Evolutionary conservation across 1,139 yeast species (phyloP).

Genomic region (Lodderomyces parapsilosis): DNA sequence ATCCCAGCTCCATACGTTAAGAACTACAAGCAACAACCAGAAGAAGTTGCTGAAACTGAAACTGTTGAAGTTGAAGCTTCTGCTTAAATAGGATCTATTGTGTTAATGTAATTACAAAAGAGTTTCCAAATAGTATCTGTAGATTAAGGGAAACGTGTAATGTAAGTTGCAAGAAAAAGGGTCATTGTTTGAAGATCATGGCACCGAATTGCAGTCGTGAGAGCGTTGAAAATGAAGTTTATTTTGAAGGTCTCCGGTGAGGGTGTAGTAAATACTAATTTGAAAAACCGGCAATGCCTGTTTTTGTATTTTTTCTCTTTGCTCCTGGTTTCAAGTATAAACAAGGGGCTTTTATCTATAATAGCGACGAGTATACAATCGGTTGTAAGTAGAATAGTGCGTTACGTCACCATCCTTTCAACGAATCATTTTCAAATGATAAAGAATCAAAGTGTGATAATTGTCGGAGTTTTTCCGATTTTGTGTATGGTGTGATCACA

Average conservation of each 20-base stretch:
- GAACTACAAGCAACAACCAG: constrained; percentile 51
- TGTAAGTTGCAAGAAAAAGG: no score
- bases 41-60: constrained; percentile 35
- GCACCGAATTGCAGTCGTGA: no score
- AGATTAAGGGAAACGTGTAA: background rate
- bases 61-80: constrained; percentile 25
- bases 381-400: no score
- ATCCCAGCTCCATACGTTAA: constrained; percentile 84
- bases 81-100: constrained; percentile 23
- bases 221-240: no score
- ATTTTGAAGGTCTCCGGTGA: no score
- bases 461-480: constrained; percentile 1
- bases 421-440: background rate
- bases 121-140: background rate
- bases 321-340: no score
- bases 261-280: no score
- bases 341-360: no score
- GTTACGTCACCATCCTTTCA: background rate
- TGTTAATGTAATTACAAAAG: background rate
- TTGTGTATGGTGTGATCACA: background rate
- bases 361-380: no score
- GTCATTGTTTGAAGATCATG: no score
- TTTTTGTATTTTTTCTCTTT: no score
- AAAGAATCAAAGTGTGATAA: background rate
- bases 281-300: no score